phyloP scores from a whole-genome alignment of 1,284 basidiomycete genomes.

The Sporisorium scitamineum region DNA sequence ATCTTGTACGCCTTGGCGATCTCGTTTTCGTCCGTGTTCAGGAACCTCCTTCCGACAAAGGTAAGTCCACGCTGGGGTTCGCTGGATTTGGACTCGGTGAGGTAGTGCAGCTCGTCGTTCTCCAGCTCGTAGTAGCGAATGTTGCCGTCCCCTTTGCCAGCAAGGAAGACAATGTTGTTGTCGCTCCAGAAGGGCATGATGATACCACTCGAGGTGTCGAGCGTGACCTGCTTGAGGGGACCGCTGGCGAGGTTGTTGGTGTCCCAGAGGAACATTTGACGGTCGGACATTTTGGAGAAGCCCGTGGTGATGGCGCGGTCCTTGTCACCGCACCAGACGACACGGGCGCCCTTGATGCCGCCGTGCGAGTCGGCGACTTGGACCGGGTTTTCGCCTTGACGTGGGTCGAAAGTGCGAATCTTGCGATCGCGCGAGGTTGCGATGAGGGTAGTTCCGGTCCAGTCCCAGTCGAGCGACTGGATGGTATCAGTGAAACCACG shows the following conservation, averaged over 20 bases:
- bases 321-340: slow-evolving; percentile 89
- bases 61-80: slow-evolving; percentile 96
- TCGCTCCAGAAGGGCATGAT: slow-evolving; percentile 98
- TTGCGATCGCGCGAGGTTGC: slow-evolving; percentile 88
- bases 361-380: slow-evolving; percentile 86
- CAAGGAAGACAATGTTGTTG: slow-evolving; percentile 83
- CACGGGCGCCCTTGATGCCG: slow-evolving; percentile 91
- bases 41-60: slow-evolving; percentile 89
- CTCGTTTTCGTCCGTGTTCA: slow-evolving; percentile 90
- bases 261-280: slow-evolving; percentile 79
- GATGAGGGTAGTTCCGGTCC: slow-evolving; percentile 79
- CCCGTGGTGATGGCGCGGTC: slow-evolving; percentile 90
- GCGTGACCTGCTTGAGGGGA: slow-evolving; percentile 53
- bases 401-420: slow-evolving; percentile 88
- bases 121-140: slow-evolving; percentile 86
- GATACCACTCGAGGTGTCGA: slow-evolving; percentile 77
- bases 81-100: slow-evolving; percentile 85
- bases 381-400: slow-evolving; percentile 82
- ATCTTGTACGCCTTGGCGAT: slow-evolving; percentile 96
- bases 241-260: slow-evolving; percentile 49
- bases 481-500: slow-evolving; percentile 87
- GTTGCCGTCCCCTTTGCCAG: slow-evolving; percentile 72
- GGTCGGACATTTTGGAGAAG: slow-evolving; percentile 93
- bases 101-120: slow-evolving; percentile 77
- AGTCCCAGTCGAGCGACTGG: slow-evolving; percentile 86